Percentiles rank a stretch among this genome's conserved stretches.
Conservation (phyloP, 2,329 filamentous ascomycete genomes). For the Ambrosiella beaveri region DNA sequence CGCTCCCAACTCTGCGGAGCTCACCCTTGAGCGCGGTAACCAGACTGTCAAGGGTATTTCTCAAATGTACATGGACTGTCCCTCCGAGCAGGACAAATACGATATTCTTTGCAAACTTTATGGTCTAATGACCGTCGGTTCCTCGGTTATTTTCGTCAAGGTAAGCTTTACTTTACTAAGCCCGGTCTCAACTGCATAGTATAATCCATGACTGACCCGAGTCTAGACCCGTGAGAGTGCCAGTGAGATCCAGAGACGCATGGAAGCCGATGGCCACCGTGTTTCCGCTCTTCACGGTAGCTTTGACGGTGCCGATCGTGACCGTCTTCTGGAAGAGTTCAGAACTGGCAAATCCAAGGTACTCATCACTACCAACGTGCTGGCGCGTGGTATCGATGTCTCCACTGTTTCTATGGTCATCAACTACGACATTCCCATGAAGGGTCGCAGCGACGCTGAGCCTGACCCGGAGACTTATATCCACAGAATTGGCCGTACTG, state of each 20-base stretch:
- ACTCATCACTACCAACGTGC: conserved; percentile 91
- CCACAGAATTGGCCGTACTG: conserved; percentile 92
- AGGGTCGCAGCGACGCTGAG: conserved; percentile 58
- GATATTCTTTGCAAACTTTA: conserved; percentile 81
- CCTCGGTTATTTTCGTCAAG: conserved; percentile 95
- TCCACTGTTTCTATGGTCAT: conserved; percentile 92
- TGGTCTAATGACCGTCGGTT: conserved; percentile 87
- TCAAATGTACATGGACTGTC: conserved; percentile 93
- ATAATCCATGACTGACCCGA: neutral
- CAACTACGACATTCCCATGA: conserved; percentile 81
- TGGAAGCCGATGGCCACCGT: conserved; percentile 78
- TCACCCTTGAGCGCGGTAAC: conserved; percentile 77
- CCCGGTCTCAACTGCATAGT: neutral
- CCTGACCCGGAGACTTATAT: conserved; percentile 92
- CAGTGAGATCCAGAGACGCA: conserved; percentile 64
- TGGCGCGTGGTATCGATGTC: conserved; percentile 86
- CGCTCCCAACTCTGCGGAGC: conserved; percentile 68
- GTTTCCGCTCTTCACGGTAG: conserved; percentile 81
- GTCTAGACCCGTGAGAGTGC: conserved; percentile 68
- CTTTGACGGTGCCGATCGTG: conserved; percentile 68
- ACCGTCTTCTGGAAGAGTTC: conserved; percentile 73
- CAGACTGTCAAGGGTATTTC: conserved; percentile 94
- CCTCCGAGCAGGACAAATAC: conserved; percentile 68
- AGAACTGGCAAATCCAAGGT: conserved; percentile 78
- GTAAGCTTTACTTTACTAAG: conserved; percentile 27